Base-by-base conservation (phyloP, 2,329 filamentous ascomycete species). In the Mariannaea elegans region DNA sequence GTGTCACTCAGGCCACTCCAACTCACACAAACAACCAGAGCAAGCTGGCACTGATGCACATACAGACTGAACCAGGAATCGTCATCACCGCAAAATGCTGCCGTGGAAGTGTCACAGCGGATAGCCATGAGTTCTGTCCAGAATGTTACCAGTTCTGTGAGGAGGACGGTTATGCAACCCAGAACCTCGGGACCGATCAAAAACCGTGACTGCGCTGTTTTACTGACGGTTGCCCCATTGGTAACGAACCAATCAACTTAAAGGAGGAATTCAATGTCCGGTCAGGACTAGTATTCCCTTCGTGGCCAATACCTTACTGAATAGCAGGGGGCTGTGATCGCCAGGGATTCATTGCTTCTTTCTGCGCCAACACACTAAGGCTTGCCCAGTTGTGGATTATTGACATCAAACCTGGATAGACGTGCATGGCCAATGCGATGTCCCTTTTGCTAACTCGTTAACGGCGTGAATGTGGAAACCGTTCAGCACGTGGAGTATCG, bases 401-500 rank as follows among this genome's bases (percentile, higher is more conserved):
- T 14, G 21, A 16, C 42, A 18, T 10, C n/a, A 41, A 39, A 3
- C 2, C 23, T 34, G 24, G 23, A 10, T 27, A 38, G 36, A 44
- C 31, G 48, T 42, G 39, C 49, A 65, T 49, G 39, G 32, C 38
- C 18, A 44, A 56, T 34, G 12, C 41, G 36, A 63, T 64, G 23
- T 51, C 49, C 61, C 47, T 47, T 16, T 54, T 41, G 18, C 52
- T 38, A 48, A 61, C n/a, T 23, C 21, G 21, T 42, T 21, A 31
- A 45, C 45, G 41, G 44, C 39, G 34, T 52, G 51, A 44, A 55
- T 42, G 53, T 55, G 62, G 56, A 60, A 67, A 60, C 66, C 66
- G 64, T 69, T 65, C 64, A 54, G 55, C 66, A 67, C 66, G 64
- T 69, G 66, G 63, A 67, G 54, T 51, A 56, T 50, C 62, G 56